phyloP scores from a whole-genome alignment of 225 moss, liverwort and hornwort species.

The Bryoerythrophyllum caledonicum region DNA sequence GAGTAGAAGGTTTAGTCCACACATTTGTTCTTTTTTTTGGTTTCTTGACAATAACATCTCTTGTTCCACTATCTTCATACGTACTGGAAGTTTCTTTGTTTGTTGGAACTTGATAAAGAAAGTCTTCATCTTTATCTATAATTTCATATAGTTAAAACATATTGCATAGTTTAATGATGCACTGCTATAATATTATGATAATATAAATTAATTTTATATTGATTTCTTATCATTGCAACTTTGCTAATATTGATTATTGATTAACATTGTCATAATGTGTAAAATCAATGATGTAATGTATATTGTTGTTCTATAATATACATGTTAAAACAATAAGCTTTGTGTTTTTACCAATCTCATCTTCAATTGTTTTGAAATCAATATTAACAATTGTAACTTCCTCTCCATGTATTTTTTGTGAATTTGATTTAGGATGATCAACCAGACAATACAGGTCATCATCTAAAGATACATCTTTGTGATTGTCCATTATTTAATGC shows the following conservation, averaged over 20 bases:
- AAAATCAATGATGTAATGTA: too few relatives aligned
- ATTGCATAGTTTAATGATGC: background rate
- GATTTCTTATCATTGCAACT: background rate
- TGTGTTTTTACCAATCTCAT: slow-evolving; percentile 17
- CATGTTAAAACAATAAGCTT: fast-evolving
- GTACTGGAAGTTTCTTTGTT: slow-evolving; percentile 34
- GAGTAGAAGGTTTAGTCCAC: slow-evolving; percentile 74
- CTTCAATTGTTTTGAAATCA: background rate
- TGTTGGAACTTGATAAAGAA: slow-evolving; percentile 22
- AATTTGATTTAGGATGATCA: slow-evolving; percentile 12
- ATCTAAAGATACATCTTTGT: background rate
- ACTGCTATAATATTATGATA: background rate
- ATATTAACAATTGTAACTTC: background rate
- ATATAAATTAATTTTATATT: too few relatives aligned
- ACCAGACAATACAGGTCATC: slow-evolving; percentile 45
- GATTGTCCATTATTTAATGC: background rate
- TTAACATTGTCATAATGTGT: background rate
- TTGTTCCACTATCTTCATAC: slow-evolving; percentile 34
- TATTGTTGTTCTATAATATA: too few relatives aligned
- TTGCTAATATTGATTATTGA: background rate
- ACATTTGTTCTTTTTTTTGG: slow-evolving; percentile 68
- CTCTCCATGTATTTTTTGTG: background rate
- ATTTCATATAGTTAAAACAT: background rate
- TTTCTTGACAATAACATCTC: slow-evolving; percentile 47
- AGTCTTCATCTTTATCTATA: slow-evolving; percentile 15